These are phyloP conservation scores for Pseudonitzschia pungens DNA, from an alignment of 108 stramenopile genomes.

Conservation along the genomic window DNA sequence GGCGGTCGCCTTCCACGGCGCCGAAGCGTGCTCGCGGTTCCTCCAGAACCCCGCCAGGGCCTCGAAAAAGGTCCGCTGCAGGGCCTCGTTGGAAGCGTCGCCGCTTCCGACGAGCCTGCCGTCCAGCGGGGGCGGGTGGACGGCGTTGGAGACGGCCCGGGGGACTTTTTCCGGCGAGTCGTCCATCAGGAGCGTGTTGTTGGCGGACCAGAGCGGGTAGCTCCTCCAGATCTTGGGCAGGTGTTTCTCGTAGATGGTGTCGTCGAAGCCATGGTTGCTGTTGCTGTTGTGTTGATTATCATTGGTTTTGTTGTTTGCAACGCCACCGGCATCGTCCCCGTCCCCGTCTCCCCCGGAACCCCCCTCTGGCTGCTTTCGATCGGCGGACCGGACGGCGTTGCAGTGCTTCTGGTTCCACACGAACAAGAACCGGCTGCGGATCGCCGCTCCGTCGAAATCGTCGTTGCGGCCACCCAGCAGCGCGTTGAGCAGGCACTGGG, in stretches of 20 bases:
- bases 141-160: conserved; percentile 43
- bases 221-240: conserved; percentile 68
- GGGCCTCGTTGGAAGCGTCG: conserved; percentile 22
- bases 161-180: conserved; percentile 82
- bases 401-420: conserved; percentile 68
- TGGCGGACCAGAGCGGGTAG: conserved; percentile 68
- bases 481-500: conserved; percentile 41
- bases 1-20: neutral
- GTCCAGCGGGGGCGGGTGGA: conserved; percentile 72
- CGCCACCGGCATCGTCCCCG: no score
- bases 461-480: conserved; percentile 41
- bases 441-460: neutral
- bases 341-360: neutral
- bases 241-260: conserved; percentile 59
- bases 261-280: neutral
- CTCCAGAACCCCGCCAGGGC: conserved; percentile 21
- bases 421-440: conserved; percentile 59
- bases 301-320: neutral
- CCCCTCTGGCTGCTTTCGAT: neutral
- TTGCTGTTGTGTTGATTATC: neutral
- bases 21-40: neutral
- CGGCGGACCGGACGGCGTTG: neutral
- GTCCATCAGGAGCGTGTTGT: conserved; percentile 79
- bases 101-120: conserved; percentile 25
- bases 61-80: conserved; percentile 29